Evolutionary conservation across 148 eudicot genomes (phyloP).

Genomic region (Linanthus parryae): DNA sequence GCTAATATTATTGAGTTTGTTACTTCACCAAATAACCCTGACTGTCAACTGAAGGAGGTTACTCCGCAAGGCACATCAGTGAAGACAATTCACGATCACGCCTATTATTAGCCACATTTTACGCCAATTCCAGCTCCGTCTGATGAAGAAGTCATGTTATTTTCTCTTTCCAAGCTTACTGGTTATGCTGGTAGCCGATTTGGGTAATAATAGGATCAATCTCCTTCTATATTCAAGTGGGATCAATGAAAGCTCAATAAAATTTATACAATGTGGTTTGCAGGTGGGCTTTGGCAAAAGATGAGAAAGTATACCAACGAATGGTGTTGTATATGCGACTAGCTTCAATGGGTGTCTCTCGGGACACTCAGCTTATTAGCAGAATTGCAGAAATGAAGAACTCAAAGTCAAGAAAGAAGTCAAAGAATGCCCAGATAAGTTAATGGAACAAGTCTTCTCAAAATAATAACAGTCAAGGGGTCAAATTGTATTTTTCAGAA

Average conservation of each 20-base stretch:
- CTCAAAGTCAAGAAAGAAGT: too few relatives aligned
- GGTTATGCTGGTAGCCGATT: conserved; percentile 52
- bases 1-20: conserved; percentile 15
- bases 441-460: too few relatives aligned
- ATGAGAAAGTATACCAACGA: neutral
- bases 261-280: too few relatives aligned
- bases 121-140: conserved; percentile 25
- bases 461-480: too few relatives aligned
- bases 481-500: too few relatives aligned
- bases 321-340: neutral
- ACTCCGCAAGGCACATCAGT: conserved; percentile 16
- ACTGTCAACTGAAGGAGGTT: conserved; percentile 12
- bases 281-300: neutral
- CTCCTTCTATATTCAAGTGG: too few relatives aligned
- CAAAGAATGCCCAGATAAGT: too few relatives aligned
- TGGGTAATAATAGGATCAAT: too few relatives aligned
- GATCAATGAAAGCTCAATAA: too few relatives aligned
- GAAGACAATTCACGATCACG: conserved; percentile 32
- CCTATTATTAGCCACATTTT: conserved; percentile 38
- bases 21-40: conserved; percentile 23
- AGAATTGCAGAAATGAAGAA: too few relatives aligned
- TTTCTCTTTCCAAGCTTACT: conserved; percentile 30
- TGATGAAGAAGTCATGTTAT: conserved; percentile 29
- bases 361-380: neutral
- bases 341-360: neutral